Percentiles rank a stretch among this genome's conserved stretches.
Conservation (phyloP, 805 yeast species). For the Zygosaccharomyces siamensis region DNA sequence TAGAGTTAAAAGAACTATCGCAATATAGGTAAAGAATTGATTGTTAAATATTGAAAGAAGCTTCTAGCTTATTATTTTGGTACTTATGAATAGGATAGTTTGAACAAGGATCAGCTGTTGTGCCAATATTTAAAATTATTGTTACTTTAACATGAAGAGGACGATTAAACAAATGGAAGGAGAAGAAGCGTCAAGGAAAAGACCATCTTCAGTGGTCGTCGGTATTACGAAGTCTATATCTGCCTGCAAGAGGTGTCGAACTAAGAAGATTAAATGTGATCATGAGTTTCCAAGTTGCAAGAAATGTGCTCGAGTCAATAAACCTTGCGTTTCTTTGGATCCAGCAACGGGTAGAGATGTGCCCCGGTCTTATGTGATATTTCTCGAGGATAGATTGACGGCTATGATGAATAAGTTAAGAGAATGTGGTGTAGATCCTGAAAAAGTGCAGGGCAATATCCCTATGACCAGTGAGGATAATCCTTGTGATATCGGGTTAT, state of each 20-base stretch:
- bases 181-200: conserved; percentile 7
- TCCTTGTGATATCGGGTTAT: conserved; percentile 24
- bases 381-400: conserved; percentile 61
- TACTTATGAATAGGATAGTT: background rate
- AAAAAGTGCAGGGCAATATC: conserved; percentile 21
- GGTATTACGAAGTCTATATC: conserved; percentile 63
- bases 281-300: conserved; percentile 53
- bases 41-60: background rate
- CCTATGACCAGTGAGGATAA: conserved; percentile 29
- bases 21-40: background rate
- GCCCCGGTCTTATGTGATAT: conserved; percentile 72
- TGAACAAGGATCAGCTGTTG: background rate
- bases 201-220: conserved; percentile 25
- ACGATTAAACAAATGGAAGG: conserved; percentile 6
- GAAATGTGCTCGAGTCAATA: conserved; percentile 54
- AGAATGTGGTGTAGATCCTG: conserved; percentile 40
- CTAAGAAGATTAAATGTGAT: conserved; percentile 61
- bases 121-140: background rate
- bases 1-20: background rate
- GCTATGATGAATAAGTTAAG: conserved; percentile 50
- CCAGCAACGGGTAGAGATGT: conserved; percentile 85
- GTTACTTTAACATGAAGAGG: conserved; percentile 3
- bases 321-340: conserved; percentile 77
- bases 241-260: conserved; percentile 80
- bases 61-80: background rate